Conservation (phyloP, 305 asterid species). For the Lippia alba region DNA sequence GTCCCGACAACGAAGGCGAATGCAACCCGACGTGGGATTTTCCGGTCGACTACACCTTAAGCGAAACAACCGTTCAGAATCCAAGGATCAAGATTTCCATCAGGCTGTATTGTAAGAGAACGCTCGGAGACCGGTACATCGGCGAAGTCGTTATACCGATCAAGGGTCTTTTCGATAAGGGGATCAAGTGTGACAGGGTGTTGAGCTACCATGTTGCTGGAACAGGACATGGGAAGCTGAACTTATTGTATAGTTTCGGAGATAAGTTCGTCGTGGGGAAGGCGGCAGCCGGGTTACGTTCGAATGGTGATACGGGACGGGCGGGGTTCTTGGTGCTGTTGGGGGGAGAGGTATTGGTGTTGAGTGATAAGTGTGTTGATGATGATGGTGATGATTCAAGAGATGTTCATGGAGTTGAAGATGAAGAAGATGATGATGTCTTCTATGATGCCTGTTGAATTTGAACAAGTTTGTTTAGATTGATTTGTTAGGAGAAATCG, state of each 20-base stretch:
- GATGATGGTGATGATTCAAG: background rate
- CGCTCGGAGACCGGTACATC: constrained; percentile 20
- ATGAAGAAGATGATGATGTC: background rate
- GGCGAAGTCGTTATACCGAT: constrained; percentile 39
- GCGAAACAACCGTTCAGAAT: constrained; percentile 21
- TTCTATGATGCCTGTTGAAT: background rate
- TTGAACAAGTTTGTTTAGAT: background rate
- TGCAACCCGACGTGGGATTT: constrained; percentile 41
- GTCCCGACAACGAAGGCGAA: constrained; percentile 29
- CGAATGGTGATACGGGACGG: constrained; percentile 8
- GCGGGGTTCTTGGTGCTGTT: constrained; percentile 16
- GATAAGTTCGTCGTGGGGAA: background rate
- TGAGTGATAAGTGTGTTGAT: background rate
- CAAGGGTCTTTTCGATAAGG: constrained; percentile 35
- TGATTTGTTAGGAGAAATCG: no score
- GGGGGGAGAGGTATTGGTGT: background rate
- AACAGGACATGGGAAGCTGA: constrained; percentile 16
- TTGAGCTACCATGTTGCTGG: constrained; percentile 29
- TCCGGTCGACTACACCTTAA: constrained; percentile 25
- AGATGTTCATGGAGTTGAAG: background rate
- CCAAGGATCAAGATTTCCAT: constrained; percentile 5
- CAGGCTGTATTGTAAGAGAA: constrained; percentile 33
- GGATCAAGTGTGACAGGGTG: background rate
- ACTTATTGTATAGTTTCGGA: constrained; percentile 27
- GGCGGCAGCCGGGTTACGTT: background rate